phyloP scores from a whole-genome alignment of 169 alveolate species.

The Amoebophrya sp. region DNA sequence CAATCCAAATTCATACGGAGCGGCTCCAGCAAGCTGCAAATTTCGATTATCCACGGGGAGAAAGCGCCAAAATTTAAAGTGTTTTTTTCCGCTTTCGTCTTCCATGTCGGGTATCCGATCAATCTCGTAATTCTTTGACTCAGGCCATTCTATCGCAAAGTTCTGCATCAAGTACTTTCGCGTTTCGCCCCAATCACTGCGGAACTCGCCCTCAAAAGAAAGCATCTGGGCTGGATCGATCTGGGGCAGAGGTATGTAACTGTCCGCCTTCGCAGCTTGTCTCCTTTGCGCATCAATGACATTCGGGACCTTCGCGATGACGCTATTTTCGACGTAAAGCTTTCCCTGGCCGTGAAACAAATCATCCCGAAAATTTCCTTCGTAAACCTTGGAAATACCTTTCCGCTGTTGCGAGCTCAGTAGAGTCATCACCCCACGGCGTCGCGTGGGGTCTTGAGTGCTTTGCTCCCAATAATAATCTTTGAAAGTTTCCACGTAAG shows the following conservation, averaged over 20 bases:
- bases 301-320: background rate
- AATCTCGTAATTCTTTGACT: background rate
- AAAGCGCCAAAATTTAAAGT: background rate
- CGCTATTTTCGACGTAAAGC: background rate
- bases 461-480: background rate
- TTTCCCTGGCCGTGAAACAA: constrained; percentile 30
- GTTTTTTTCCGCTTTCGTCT: background rate
- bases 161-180: background rate
- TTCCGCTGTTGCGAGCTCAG: background rate
- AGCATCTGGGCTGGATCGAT: constrained; percentile 22
- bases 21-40: background rate
- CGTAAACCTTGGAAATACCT: constrained; percentile 29
- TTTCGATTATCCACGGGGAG: background rate
- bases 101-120: background rate
- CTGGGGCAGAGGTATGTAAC: background rate
- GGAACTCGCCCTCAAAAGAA: constrained; percentile 15
- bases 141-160: background rate
- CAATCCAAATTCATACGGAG: background rate
- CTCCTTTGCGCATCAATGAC: background rate
- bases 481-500: no score
- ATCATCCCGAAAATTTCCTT: constrained; percentile 23
- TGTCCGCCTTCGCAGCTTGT: background rate
- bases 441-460: background rate
- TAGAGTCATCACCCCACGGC: background rate
- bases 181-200: background rate